These are phyloP conservation scores for Astrephomene gubernaculifera DNA, from an alignment of 139 green algal genomes.

Conservation along the genomic window DNA sequence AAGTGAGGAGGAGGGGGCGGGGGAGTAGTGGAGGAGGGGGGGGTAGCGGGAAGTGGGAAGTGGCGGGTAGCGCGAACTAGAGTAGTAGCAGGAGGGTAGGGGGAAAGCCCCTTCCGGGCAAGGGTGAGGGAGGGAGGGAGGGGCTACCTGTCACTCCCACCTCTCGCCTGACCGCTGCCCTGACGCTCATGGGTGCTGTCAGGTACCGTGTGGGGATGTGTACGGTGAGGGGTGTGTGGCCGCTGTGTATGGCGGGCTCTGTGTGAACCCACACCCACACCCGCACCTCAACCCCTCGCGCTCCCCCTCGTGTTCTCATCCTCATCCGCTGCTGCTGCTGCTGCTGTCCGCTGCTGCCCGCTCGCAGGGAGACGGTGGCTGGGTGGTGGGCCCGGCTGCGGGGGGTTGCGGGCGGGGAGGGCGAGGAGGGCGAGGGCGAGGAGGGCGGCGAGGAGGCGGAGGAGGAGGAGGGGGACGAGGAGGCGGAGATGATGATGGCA, in stretches of 20 bases:
- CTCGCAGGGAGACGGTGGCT: constrained; percentile 13
- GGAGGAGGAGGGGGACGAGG: constrained; percentile 20
- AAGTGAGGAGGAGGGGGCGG: constrained; percentile 2
- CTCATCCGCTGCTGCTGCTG: background rate
- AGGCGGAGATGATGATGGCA: constrained; percentile 6
- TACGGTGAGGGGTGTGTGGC: too few relatives aligned
- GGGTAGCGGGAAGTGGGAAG: background rate
- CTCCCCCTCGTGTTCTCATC: background rate
- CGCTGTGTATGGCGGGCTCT: too few relatives aligned
- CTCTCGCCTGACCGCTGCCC: too few relatives aligned
- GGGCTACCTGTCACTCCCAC: too few relatives aligned
- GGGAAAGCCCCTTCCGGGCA: background rate
- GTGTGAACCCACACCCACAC: too few relatives aligned
- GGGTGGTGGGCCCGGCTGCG: constrained; percentile 19
- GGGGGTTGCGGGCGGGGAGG: background rate
- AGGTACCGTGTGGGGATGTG: too few relatives aligned
- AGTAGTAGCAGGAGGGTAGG: background rate
- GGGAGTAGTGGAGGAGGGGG: background rate
- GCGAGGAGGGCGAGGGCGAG: background rate
- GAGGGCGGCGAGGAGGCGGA: constrained; percentile 25
- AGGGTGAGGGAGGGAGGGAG: background rate
- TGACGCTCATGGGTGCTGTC: too few relatives aligned
- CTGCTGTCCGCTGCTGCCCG: background rate
- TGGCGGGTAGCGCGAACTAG: background rate
- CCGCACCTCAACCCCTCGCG: too few relatives aligned